Conservation (phyloP, 805 yeast genomes). For the Brettanomyces nanus region DNA sequence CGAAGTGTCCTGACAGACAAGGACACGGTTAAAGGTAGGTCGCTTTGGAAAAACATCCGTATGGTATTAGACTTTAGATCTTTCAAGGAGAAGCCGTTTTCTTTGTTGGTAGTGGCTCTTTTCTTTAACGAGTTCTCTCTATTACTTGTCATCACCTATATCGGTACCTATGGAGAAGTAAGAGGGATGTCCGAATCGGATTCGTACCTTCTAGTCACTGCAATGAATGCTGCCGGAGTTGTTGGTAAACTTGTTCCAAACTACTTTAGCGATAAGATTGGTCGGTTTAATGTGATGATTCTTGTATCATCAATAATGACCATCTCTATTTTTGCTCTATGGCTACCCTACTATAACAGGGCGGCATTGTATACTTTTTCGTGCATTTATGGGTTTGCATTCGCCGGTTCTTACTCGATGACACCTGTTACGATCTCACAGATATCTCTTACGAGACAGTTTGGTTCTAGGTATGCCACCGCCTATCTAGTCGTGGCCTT, state of each 20-base stretch:
- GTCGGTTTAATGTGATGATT: conserved; percentile 46
- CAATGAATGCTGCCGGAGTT: conserved; percentile 39
- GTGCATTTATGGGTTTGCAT: conserved; percentile 39
- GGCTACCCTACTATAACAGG: conserved; percentile 47
- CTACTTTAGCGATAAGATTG: conserved; percentile 28
- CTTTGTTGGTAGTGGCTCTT: conserved; percentile 33
- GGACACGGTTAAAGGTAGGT: conserved; percentile 10
- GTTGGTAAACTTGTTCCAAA: conserved; percentile 26
- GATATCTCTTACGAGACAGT: conserved; percentile 48
- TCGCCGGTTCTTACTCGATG: conserved; percentile 50
- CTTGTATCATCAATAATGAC: conserved; percentile 37
- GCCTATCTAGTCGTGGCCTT: conserved; percentile 52
- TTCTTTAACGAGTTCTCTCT: conserved; percentile 42
- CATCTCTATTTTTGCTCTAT: conserved; percentile 41
- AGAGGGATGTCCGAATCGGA: conserved; percentile 35
- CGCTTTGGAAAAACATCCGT: conserved; percentile 11
- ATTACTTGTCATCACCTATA: conserved; percentile 40
- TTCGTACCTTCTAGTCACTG: conserved; percentile 41
- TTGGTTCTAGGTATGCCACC: conserved; percentile 66
- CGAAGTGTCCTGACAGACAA: conserved; percentile 21
- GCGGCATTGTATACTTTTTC: conserved; percentile 44
- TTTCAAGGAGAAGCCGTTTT: conserved; percentile 30
- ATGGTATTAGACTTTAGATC: conserved; percentile 31
- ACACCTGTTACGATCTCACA: conserved; percentile 57
- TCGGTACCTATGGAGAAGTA: conserved; percentile 46